A percentile compares a stretch with the other conserved stretches of the same genome.
phyloP scores from a whole-genome alignment of 73 alveolate genomes.

The Paraurostyla sp. region DNA sequence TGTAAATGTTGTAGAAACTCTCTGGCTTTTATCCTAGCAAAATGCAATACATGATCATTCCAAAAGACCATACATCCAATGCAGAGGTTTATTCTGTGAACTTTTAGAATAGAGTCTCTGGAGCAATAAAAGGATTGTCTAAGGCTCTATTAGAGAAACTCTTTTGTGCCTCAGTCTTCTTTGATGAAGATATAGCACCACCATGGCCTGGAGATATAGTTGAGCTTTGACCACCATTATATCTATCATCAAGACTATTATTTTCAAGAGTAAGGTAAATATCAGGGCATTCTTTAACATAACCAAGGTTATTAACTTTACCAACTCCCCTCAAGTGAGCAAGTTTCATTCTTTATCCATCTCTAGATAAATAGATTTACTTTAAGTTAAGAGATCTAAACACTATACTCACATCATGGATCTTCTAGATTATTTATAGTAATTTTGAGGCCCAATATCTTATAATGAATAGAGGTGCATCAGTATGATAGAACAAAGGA shows the following conservation, averaged over 20 bases:
- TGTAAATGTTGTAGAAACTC: conserved; percentile 74
- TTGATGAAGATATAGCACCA: conserved; percentile 43
- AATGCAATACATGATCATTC: conserved; percentile 81
- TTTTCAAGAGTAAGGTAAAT: conserved; percentile 76
- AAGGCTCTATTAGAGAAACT: conserved; percentile 63
- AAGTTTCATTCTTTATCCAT: conserved; percentile 84
- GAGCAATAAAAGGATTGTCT: conserved; percentile 88
- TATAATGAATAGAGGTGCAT: conserved; percentile 86
- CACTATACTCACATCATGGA: conserved; percentile 80
- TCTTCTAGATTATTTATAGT: conserved; percentile 71
- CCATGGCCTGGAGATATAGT: conserved; percentile 48
- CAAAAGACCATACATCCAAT: conserved; percentile 91
- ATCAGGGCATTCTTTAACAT: conserved; percentile 66
- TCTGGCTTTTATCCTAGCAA: conserved; percentile 85
- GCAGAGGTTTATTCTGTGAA: conserved; percentile 78
- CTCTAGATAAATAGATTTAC: conserved; percentile 78
- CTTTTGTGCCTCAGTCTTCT: conserved; percentile 64
- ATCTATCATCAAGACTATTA: conserved; percentile 66
- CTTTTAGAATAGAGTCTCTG: conserved; percentile 79
- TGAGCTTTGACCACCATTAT: conserved; percentile 33
- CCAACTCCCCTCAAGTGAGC: conserved; percentile 73
- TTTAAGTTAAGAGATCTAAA: conserved; percentile 70
- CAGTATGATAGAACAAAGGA: conserved; percentile 88
- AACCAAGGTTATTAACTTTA: conserved; percentile 54
- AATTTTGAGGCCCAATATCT: conserved; percentile 89